These are phyloP conservation scores for Ganoderma lucidum DNA, from an alignment of 1,284 basidiomycete genomes.

Conservation along the genomic window DNA sequence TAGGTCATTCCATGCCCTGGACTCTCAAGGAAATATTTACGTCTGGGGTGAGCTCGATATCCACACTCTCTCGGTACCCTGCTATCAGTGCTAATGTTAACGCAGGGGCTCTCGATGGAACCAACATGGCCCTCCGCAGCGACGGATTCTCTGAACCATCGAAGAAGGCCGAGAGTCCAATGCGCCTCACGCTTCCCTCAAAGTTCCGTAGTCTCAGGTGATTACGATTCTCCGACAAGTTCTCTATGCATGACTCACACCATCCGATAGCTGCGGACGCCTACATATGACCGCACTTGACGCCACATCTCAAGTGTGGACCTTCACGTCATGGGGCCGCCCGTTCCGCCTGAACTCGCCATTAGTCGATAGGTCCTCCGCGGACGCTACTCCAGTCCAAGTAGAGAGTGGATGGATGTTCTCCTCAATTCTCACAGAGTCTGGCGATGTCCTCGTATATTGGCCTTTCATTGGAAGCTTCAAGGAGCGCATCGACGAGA, in stretches of 20 bases:
- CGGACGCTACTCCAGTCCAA: slow-evolving; percentile 65
- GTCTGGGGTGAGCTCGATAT: slow-evolving; percentile 76
- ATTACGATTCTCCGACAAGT: slow-evolving; percentile 10
- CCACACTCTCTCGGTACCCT: neutral
- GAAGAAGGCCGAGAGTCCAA: slow-evolving; percentile 59
- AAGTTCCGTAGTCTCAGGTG: slow-evolving; percentile 71
- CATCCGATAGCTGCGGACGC: slow-evolving; percentile 69
- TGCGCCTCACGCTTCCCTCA: slow-evolving; percentile 63
- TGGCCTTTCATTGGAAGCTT: slow-evolving; percentile 68
- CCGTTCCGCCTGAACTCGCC: slow-evolving; percentile 69
- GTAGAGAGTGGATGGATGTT: slow-evolving; percentile 86
- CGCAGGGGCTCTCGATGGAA: slow-evolving; percentile 70
- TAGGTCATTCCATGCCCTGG: slow-evolving; percentile 85
- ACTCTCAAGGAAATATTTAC: slow-evolving; percentile 75
- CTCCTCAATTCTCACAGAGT: slow-evolving; percentile 72
- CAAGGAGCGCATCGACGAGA: slow-evolving; percentile 46
- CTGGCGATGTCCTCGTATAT: slow-evolving; percentile 79
- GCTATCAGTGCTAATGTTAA: slow-evolving; percentile 10
- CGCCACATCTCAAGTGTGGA: slow-evolving; percentile 66
- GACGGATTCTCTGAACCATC: slow-evolving; percentile 67
- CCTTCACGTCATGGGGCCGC: slow-evolving; percentile 75
- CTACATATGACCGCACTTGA: slow-evolving; percentile 76
- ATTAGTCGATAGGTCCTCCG: slow-evolving; percentile 51
- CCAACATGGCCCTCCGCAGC: slow-evolving; percentile 45
- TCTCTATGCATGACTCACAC: slow-evolving; percentile 13